Conservation (phyloP, 306 rosid genomes). For the Begonia peltatifolia region DNA sequence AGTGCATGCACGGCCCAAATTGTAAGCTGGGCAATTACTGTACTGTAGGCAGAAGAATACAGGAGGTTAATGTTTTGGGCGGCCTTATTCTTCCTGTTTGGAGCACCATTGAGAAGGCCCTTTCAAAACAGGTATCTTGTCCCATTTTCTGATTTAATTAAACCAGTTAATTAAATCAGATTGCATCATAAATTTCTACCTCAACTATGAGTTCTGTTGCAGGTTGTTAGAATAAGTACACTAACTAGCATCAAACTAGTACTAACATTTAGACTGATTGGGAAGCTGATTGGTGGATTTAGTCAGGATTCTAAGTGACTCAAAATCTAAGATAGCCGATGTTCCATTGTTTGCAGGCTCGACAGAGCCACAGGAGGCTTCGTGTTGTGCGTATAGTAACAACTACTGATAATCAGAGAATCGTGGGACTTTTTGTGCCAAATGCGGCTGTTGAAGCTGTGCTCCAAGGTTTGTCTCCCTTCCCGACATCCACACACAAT, state of each 20-base stretch:
- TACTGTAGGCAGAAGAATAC: slow-evolving; percentile 89
- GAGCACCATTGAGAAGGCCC: slow-evolving; percentile 91
- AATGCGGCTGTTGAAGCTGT: slow-evolving; percentile 88
- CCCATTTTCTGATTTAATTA: background rate
- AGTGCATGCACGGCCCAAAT: slow-evolving; percentile 99
- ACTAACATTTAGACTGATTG: no score
- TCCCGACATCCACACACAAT: slow-evolving; percentile 5
- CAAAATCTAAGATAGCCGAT: background rate
- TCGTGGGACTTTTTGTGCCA: slow-evolving; percentile 91
- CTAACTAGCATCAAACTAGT: no score
- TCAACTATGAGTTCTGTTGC: no score
- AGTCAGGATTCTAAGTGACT: no score
- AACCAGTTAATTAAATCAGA: background rate
- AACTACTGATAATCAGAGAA: slow-evolving; percentile 54
- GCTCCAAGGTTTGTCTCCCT: slow-evolving; percentile 60
- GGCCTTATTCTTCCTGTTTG: slow-evolving; percentile 98
- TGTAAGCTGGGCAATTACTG: slow-evolving; percentile 85
- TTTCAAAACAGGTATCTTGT: slow-evolving; percentile 75
- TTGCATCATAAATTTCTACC: no score
- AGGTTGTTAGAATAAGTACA: no score
- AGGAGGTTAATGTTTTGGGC: slow-evolving; percentile 91
- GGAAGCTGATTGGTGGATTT: no score
- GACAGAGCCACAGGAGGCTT: slow-evolving; percentile 78
- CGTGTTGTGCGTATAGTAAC: slow-evolving; percentile 93
- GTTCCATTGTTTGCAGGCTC: slow-evolving; percentile 40